These are phyloP conservation scores for Xerocomus nothofagi DNA, from an alignment of 1,284 basidiomycete genomes.

Conservation along the genomic window DNA sequence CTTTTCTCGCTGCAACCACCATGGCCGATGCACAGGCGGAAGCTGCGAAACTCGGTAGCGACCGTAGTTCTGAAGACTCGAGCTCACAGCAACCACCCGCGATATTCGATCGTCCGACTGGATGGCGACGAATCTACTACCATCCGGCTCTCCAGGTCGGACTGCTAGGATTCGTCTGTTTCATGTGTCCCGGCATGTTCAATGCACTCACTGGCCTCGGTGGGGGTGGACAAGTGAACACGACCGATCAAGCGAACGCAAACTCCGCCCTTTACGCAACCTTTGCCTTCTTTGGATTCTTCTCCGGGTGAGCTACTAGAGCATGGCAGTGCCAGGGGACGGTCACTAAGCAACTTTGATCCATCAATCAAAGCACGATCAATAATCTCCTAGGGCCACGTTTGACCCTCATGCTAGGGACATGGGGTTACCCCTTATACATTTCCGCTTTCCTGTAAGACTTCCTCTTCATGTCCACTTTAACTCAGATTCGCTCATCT, in stretches of 20 bases:
- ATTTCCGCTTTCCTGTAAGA: conserved; percentile 52
- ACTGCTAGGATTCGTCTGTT: conserved; percentile 43
- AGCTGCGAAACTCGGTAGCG: conserved; percentile 14
- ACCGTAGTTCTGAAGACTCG: conserved; percentile 9
- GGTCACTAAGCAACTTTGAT: no score
- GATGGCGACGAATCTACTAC: conserved; percentile 36
- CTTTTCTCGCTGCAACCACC: background rate
- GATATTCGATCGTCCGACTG: conserved; percentile 32
- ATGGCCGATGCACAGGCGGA: conserved; percentile 22
- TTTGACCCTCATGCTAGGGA: conserved; percentile 54
- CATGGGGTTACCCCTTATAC: conserved; percentile 54
- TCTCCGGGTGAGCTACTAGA: conserved; percentile 39
- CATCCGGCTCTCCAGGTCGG: conserved; percentile 36
- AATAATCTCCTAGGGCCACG: conserved; percentile 55
- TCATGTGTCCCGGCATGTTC: conserved; percentile 39
- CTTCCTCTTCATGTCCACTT: background rate
- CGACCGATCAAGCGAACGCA: conserved; percentile 37
- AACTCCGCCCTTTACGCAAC: conserved; percentile 45
- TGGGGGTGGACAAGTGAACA: conserved; percentile 40
- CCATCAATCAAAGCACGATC: conserved; percentile 39
- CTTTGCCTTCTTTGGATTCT: conserved; percentile 48
- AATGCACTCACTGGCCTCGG: conserved; percentile 41
- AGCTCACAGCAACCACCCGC: conserved; percentile 9
- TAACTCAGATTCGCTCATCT: background rate
- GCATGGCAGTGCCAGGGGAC: background rate